Evolutionary conservation across 306 rosid species (phyloP), one percentile per base, ranked within the genome.

Genomic region (Comarum palustre): DNA sequence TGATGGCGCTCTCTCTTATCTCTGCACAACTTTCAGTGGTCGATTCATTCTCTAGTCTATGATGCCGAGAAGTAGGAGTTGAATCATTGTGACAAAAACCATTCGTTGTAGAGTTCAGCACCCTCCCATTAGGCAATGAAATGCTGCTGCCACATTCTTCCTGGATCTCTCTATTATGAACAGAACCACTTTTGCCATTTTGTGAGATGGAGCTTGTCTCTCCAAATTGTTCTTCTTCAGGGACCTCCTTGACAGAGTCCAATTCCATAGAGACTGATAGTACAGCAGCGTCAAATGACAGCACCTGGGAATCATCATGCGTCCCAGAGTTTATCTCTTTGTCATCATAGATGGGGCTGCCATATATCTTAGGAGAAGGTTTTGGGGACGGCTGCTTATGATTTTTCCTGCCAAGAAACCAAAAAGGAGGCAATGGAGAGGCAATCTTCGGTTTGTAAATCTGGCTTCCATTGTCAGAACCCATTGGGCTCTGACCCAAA

Each of bases 401-500:
- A 75, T 86, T 87, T 70, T 71, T 86, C 84, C 73, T 81, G 61
- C 91, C 92, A 67, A 72, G 78, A 75, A 93, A 85, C 97, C 94
- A 93, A 72, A 86, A 85, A 0, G 97, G 83, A 1, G 98, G 96
- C 36, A 86, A 65, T 19, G 98, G 98, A 61, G 98, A 93, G 81
- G 88, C 85, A 41, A 79, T 82, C 84, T 82, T 90, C 63, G 82
- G 92, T 68, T 88, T 87, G 81, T 74, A 78, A 4, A 72, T 72
- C 69, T 85, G 97, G 81, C 85, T 79, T 5, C 66, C 77, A 79
- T 41, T 29, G 20, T 93, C 98, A 3, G 98, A 93, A 74, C 96
- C 96, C 78, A 89, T 20, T 45, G 98, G 98, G 77, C 98, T 93
- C 75, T 89, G 98, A 66, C 98, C 97, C 89, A 93, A 85, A 87